These are phyloP conservation scores for Cardamine resedifolia DNA, from an alignment of 345 rosid genomes.

Conservation along the genomic window DNA sequence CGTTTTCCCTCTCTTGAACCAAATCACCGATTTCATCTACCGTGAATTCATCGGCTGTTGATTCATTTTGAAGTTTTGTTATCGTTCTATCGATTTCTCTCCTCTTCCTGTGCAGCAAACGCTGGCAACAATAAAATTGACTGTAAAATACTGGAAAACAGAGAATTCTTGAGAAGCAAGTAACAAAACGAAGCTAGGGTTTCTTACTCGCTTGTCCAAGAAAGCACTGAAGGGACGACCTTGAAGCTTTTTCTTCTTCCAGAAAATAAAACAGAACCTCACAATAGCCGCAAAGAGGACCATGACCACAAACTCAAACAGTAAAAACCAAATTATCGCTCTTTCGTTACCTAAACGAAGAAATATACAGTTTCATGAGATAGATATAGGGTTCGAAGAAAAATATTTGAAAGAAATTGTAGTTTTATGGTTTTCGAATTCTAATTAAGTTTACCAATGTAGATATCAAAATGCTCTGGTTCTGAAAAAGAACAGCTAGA, in stretches of 20 bases:
- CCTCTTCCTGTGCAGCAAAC: conserved; percentile 66
- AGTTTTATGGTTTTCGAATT: neutral
- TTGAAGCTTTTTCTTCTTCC: conserved; percentile 84
- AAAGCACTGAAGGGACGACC: conserved; percentile 59
- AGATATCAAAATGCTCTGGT: conserved; percentile 42
- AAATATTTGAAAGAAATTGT: neutral
- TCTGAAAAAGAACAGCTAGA: conserved; percentile 65
- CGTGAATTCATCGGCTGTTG: conserved; percentile 40
- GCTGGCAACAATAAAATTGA: conserved; percentile 39
- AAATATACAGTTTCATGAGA: neutral
- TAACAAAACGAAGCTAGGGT: neutral
- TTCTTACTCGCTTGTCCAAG: conserved; percentile 68
- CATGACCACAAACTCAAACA: conserved; percentile 62
- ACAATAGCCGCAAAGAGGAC: conserved; percentile 57
- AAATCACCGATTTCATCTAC: conserved; percentile 51
- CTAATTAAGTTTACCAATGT: conserved; percentile 46
- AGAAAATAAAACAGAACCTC: conserved; percentile 74
- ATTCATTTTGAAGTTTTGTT: conserved; percentile 56
- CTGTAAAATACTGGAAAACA: neutral
- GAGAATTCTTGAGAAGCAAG: neutral
- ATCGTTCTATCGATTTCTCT: conserved; percentile 58
- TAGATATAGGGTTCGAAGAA: neutral
- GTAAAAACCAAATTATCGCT: conserved; percentile 53
- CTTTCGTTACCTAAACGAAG: conserved; percentile 52
- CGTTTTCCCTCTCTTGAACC: conserved; percentile 49